Base-by-base conservation (phyloP, 345 rosid genomes). In the Eucalyptus sp. region DNA sequence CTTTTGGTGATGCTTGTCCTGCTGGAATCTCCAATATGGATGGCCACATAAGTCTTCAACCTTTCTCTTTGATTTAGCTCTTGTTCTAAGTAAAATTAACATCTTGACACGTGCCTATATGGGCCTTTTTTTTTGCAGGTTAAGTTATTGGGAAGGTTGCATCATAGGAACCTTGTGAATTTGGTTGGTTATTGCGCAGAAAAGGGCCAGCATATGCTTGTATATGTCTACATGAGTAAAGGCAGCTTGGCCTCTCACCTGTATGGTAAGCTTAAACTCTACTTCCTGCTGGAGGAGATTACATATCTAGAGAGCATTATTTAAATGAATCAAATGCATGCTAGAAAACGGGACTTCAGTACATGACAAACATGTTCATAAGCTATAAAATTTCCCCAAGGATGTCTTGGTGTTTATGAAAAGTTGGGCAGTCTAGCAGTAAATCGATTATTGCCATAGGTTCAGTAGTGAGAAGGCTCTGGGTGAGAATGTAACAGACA, bases 111-210 rank as follows among this genome's bases (percentile, higher is more conserved):
- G 86, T 7, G 29, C 87, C 64, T 43, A 52, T 54, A 86, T 86
- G 66, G 41, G 58, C 43, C 50, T 86, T 86, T 10, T 10, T 81
- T 31, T 58, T 88, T 88, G 76, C 95, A 98, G 99, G 99, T 98
- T 80, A 94, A 95, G 97, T 90, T 98, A 81, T 89, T 98, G 92
- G 99, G 99, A 91, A 95, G 99, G 92, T 90, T 98, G 95, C 99
- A 98, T 92, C 99, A 98, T 89, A 93, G 99, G 71, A 98, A 97
- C 92, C 94, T 98, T 54, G 99, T 97, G 93, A 97, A 98, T 92
- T 94, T 98, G 93, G 93, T 97, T 15, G 99, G 99, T 64, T 98
- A 96, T 90, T 98, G 99, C 86, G 97, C 99, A 85, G 99, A 98
- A 89, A 98, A 96, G 93, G 96, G 99, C 51, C 96, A 94, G 89